A percentile compares a stretch with the other conserved stretches of the same genome.
Evolutionary conservation across 2,329 filamentous ascomycete species (phyloP).

Genomic region (Ceratocystis huliohia): DNA sequence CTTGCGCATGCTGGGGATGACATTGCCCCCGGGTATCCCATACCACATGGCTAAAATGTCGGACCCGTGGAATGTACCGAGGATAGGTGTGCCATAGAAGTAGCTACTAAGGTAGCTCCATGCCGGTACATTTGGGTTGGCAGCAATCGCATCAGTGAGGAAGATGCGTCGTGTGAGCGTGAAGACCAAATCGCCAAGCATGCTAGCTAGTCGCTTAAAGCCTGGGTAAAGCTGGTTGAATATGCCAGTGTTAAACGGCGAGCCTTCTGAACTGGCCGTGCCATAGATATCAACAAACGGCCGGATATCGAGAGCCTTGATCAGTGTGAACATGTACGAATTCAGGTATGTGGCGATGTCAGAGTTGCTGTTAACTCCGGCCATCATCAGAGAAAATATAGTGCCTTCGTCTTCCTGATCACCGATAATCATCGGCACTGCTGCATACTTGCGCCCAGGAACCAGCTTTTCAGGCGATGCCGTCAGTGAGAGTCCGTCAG

Average conservation of each 20-base stretch:
- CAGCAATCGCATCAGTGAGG: conserved; percentile 31
- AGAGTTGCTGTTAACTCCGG: conserved; percentile 43
- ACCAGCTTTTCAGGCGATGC: conserved; percentile 40
- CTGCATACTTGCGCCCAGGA: conserved; percentile 38
- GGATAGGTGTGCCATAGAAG: conserved; percentile 43
- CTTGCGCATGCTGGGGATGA: conserved; percentile 35
- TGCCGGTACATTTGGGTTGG: conserved; percentile 35
- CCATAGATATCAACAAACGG: conserved; percentile 42
- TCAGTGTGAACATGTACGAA: conserved; percentile 37
- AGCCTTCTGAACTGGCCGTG: conserved; percentile 40
- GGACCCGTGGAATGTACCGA: conserved; percentile 51
- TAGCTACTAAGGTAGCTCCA: conserved; percentile 53
- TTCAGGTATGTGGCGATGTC: conserved; percentile 42
- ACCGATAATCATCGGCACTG: conserved; percentile 50
- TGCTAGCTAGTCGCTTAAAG: conserved; percentile 50
- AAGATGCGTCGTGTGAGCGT: conserved; percentile 31
- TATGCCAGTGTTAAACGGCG: conserved; percentile 45
- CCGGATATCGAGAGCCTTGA: conserved; percentile 31
- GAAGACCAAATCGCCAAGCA: conserved; percentile 52
- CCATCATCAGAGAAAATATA: conserved; percentile 46
- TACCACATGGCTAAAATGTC: conserved; percentile 46
- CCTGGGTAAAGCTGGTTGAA: conserved; percentile 51
- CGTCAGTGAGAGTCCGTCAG: conserved; percentile 43
- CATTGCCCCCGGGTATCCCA: conserved; percentile 37
- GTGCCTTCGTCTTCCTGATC: conserved; percentile 56